phyloP scores from a whole-genome alignment of 768 basidiomycete genomes.

The Hemileccinum rubropunctum region DNA sequence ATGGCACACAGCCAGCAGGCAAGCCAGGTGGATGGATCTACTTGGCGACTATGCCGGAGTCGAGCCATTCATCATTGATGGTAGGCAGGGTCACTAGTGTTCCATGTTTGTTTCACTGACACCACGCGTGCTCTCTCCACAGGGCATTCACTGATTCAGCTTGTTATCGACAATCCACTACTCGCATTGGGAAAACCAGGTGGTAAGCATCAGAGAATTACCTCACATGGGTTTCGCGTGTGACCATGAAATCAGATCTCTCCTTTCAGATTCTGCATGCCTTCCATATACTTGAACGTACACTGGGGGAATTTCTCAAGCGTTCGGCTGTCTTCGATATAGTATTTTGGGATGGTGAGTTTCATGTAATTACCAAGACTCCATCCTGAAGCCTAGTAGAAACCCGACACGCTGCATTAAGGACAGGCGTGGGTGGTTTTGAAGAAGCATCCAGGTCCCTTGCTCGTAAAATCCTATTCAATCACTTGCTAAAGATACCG shows the following conservation, averaged over 20 bases:
- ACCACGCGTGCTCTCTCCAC: not conserved
- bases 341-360: conserved; percentile 57
- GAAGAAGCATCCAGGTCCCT: conserved; percentile 46
- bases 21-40: conserved; percentile 63
- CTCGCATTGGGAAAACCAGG: conserved; percentile 50
- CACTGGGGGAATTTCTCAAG: conserved; percentile 45
- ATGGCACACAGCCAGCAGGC: conserved; percentile 41
- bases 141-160: conserved; percentile 63
- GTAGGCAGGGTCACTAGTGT: conserved; percentile 29
- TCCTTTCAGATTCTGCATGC: conserved; percentile 68
- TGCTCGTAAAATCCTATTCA: conserved; percentile 49
- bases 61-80: conserved; percentile 66
- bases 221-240: not conserved
- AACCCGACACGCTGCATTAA: conserved; percentile 41
- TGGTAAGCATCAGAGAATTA: conserved; percentile 33
- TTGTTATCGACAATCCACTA: conserved; percentile 58
- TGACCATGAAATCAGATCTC: conserved; percentile 34
- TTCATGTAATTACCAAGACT: not conserved
- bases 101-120: conserved; percentile 1
- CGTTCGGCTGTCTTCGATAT: conserved; percentile 59
- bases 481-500: conserved; percentile 43
- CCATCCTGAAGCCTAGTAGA: conserved; percentile 30
- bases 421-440: conserved; percentile 36
- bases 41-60: conserved; percentile 68
- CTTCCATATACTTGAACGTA: conserved; percentile 49